Percentiles rank a stretch among this genome's conserved stretches.
These are phyloP conservation scores for Eucalyptus sp. DNA, from an alignment of 345 rosid species.

Conservation along the genomic window DNA sequence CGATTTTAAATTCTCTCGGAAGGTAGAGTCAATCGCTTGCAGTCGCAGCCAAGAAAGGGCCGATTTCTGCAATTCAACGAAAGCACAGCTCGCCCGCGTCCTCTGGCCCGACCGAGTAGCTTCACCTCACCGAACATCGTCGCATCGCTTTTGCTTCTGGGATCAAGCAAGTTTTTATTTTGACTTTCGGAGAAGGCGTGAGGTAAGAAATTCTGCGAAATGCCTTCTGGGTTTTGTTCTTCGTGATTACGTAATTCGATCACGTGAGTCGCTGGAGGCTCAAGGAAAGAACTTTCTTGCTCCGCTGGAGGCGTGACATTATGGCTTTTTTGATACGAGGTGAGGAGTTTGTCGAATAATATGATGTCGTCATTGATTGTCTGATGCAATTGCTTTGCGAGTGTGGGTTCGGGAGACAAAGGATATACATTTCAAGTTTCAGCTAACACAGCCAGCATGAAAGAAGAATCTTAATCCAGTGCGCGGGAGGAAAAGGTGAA, in stretches of 20 bases:
- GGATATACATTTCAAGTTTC: background rate
- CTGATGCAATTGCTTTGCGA: background rate
- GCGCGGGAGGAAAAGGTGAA: conserved; percentile 13
- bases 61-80: background rate
- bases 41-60: background rate
- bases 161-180: background rate
- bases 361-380: background rate
- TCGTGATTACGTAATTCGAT: background rate
- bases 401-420: background rate
- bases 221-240: background rate
- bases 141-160: background rate
- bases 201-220: background rate
- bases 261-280: background rate
- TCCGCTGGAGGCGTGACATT: background rate
- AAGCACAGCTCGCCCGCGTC: background rate
- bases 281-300: too few relatives aligned
- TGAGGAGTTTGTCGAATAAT: background rate
- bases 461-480: conserved; percentile 11
- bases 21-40: background rate
- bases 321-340: background rate
- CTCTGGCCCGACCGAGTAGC: background rate
- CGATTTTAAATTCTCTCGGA: background rate
- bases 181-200: background rate
- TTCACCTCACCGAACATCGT: background rate
- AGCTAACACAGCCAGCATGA: background rate